Base-by-base conservation (phyloP, 495 filamentous ascomycete genomes). In the Lasiosphaeria ovina region DNA sequence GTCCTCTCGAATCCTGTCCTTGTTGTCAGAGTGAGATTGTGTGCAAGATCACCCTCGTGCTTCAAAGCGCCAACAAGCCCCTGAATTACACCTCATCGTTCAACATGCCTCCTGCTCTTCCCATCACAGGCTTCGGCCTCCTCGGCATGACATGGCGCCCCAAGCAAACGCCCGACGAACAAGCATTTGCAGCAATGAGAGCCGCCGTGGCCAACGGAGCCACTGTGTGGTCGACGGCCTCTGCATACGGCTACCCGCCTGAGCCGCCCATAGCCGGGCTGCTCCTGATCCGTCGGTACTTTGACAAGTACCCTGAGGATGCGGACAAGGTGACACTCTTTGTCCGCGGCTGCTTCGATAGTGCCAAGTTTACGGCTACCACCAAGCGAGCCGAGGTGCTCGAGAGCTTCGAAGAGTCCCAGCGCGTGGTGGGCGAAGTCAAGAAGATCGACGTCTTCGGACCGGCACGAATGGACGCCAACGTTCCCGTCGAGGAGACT, bases 371-470 rank as follows among this genome's bases (percentile, higher is more conserved):
- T 2, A 16, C 40, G 33, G 47, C 59, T 1, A 74, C 76, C 53
- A 81, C 84, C 47, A 83, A 76, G 34, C 79, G 80, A 52, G 77
- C 78, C 55, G 80, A 81, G 49, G 76, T 89, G 3, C 79, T 81
- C 24, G 75, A 79, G 14, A 85, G 81, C 55, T 80, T 91, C 42
- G 87, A 90, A 16, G 82, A 88, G 54, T 85, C 79, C 63, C 65
- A 89, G 48, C 77, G 63, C 9, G 53, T 81, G 7, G 72, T 88
- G 6, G 81, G 83, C 57, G 86, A 83, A 14, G 86, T 82, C 58
- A 92, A 91, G 76, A 83, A 72, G 35, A 75, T 93, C 59, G 90
- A 93, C 69, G 82, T 92, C 58, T 92, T 90, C 62, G 84, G 90
- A 65, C 81, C 74, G 51, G 86, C 87, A 7, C 76, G 89, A 1